These are phyloP conservation scores for Raffaelea ambrosiae DNA, from an alignment of 2,329 filamentous ascomycete species.

Conservation along the genomic window DNA sequence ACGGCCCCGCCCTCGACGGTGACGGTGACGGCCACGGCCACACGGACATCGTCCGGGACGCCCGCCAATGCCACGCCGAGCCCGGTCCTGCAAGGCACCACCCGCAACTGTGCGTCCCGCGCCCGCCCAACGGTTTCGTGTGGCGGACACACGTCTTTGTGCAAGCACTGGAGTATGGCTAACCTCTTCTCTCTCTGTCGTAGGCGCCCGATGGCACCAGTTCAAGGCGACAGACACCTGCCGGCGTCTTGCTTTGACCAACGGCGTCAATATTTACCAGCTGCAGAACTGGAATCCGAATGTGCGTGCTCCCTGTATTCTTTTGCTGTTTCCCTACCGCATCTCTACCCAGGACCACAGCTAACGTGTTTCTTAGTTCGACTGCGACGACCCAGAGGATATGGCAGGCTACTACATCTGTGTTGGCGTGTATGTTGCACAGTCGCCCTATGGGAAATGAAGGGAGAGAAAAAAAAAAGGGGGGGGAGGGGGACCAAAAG, in stretches of 20 bases:
- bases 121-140: too few relatives aligned
- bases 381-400: slow-evolving; percentile 9
- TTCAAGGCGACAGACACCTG: slow-evolving; percentile 4
- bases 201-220: slow-evolving; percentile 3
- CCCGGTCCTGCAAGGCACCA: background rate
- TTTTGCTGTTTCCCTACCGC: too few relatives aligned
- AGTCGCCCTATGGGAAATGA: too few relatives aligned
- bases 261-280: slow-evolving; percentile 1
- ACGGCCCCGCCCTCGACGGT: background rate
- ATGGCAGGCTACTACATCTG: slow-evolving; percentile 9
- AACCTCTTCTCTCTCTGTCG: background rate
- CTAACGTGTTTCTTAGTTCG: slow-evolving; percentile 2
- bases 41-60: background rate
- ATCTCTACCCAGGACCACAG: too few relatives aligned
- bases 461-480: too few relatives aligned
- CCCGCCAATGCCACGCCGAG: background rate
- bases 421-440: slow-evolving; percentile 5
- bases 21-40: slow-evolving; percentile 1
- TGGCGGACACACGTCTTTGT: too few relatives aligned
- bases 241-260: slow-evolving; percentile 1
- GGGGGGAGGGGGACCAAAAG: too few relatives aligned
- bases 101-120: slow-evolving; percentile 5
- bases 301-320: slow-evolving; percentile 1
- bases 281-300: slow-evolving; percentile 7
- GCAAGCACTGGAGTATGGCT: too few relatives aligned